phyloP scores from a whole-genome alignment of 805 yeast genomes.

The Soucietia sequanensis region DNA sequence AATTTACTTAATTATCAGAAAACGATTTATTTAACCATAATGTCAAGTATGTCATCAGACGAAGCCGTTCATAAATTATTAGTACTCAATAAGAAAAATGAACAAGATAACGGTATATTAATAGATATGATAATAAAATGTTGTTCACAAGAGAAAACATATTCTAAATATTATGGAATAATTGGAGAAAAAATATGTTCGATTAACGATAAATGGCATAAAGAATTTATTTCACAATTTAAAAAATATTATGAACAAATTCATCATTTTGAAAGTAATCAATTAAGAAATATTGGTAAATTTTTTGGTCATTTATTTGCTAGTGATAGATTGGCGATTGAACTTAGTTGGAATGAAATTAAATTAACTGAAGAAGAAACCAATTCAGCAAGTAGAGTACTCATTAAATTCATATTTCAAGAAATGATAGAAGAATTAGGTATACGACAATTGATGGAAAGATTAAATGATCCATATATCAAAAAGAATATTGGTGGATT shows the following conservation, averaged over 20 bases:
- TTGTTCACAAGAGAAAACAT: constrained; percentile 82
- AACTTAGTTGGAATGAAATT: constrained; percentile 50
- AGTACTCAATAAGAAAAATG: constrained; percentile 32
- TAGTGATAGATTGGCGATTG: constrained; percentile 64
- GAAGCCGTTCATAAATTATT: constrained; percentile 89
- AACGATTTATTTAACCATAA: constrained; percentile 74
- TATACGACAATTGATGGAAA: constrained; percentile 42
- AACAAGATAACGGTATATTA: constrained; percentile 47
- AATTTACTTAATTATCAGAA: constrained; percentile 67
- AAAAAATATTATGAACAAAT: constrained; percentile 52
- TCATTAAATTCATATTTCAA: constrained; percentile 76
- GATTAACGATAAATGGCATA: constrained; percentile 55
- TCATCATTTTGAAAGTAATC: constrained; percentile 69
- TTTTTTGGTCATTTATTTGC: constrained; percentile 86
- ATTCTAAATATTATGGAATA: constrained; percentile 80
- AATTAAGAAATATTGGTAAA: constrained; percentile 75
- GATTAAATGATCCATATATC: constrained; percentile 53
- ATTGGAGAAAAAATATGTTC: constrained; percentile 65
- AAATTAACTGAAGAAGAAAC: constrained; percentile 68
- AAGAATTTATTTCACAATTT: constrained; percentile 53
- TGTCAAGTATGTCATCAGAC: constrained; percentile 88
- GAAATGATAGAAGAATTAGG: constrained; percentile 81
- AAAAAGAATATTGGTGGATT: constrained; percentile 52
- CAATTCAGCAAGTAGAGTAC: constrained; percentile 77
- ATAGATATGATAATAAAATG: constrained; percentile 75